phyloP scores from a whole-genome alignment of 179 eudicot genomes.

The Beta macrorhiza region DNA sequence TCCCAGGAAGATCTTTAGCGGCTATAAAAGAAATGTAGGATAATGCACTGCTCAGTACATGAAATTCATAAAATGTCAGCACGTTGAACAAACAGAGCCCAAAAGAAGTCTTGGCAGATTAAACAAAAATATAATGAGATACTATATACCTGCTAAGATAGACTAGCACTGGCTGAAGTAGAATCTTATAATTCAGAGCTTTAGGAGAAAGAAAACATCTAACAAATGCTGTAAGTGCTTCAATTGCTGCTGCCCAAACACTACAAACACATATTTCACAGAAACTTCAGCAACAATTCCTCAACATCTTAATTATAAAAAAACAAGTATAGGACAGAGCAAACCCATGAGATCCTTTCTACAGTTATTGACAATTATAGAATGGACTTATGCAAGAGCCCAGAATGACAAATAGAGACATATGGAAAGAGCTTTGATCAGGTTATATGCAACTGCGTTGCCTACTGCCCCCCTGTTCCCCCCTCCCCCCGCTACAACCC shows the following conservation, averaged over 20 bases:
- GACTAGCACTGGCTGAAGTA: constrained; percentile 90
- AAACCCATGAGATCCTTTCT: too few relatives aligned
- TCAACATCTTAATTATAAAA: neutral
- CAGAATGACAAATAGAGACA: neutral
- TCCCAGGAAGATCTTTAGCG: constrained; percentile 53
- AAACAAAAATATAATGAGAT: constrained; percentile 13
- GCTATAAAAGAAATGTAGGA: constrained; percentile 56
- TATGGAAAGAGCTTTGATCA: neutral
- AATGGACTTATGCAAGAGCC: too few relatives aligned
- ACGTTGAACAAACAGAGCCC: constrained; percentile 20
- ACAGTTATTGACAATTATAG: too few relatives aligned
- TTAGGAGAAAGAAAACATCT: constrained; percentile 72
- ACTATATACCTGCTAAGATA: constrained; percentile 73
- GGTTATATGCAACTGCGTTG: too few relatives aligned
- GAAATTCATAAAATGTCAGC: constrained; percentile 10
- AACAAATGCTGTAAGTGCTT: constrained; percentile 84
- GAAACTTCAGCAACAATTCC: constrained; percentile 11
- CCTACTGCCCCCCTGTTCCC: neutral
- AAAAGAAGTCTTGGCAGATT: constrained; percentile 8
- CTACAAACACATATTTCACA: constrained; percentile 41
- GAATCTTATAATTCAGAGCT: constrained; percentile 62
- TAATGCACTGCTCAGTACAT: constrained; percentile 61
- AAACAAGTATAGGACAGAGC: too few relatives aligned
- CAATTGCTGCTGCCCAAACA: constrained; percentile 83
- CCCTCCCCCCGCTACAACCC: neutral